Evolutionary conservation across 192 early-diverging fungal species (phyloP).

Genomic region (Backusella westeae): DNA sequence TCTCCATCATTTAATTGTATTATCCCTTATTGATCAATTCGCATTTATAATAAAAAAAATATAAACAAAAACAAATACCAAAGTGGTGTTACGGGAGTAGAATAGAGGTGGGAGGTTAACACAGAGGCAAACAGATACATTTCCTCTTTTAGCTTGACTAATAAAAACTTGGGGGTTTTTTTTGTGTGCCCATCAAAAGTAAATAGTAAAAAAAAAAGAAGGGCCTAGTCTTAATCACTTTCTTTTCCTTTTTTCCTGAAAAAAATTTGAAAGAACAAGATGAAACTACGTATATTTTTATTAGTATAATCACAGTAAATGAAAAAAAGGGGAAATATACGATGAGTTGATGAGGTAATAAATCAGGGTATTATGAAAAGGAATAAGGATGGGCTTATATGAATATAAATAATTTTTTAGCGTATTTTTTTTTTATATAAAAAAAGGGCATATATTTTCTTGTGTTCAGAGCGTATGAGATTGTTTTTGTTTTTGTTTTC

Average conservation of each 20-base stretch:
- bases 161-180: not conserved
- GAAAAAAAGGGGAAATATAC: not conserved
- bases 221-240: not conserved
- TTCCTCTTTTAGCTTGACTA: not conserved
- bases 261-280: not conserved
- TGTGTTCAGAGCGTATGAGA: not conserved
- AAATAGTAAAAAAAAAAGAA: not conserved
- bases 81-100: not conserved
- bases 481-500: conserved; percentile 5
- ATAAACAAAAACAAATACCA: not conserved
- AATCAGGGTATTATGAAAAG: not conserved
- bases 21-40: not conserved
- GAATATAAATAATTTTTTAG: not conserved
- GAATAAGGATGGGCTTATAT: not conserved
- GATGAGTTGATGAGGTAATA: not conserved
- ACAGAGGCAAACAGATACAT: not conserved
- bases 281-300: not conserved
- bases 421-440: not conserved
- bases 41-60: not conserved
- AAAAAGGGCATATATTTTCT: not conserved
- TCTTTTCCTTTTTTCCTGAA: not conserved
- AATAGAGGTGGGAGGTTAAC: not conserved
- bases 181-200: not conserved
- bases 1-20: not conserved
- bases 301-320: not conserved